A percentile compares a stretch with the other conserved stretches of the same genome.
phyloP scores from a whole-genome alignment of 371 early-diverging fungal genomes.

The Lichtheimia hyalospora region DNA sequence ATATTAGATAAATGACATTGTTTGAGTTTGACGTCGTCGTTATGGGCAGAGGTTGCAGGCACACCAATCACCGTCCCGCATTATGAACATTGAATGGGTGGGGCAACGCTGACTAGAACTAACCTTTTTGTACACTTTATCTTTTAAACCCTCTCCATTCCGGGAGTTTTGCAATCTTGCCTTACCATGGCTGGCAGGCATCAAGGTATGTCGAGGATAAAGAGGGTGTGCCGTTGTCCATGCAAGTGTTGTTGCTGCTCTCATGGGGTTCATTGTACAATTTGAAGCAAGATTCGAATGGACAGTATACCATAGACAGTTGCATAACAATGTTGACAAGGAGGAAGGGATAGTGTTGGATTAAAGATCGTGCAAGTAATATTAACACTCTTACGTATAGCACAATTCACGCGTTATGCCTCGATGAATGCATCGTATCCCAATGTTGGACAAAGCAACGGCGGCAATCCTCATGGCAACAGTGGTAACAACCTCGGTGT shows the following conservation, averaged over 20 bases:
- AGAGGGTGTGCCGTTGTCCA: neutral
- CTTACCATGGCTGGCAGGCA: constrained; percentile 27
- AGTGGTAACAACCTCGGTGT: constrained; percentile 33
- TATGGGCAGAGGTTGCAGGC: too few species aligned
- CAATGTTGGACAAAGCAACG: constrained; percentile 5
- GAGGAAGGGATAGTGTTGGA: neutral
- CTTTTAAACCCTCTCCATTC: neutral
- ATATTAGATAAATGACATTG: too few species aligned
- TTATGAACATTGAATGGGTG: too few species aligned
- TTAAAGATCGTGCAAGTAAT: neutral
- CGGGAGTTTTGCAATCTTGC: constrained; percentile 2
- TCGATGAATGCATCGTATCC: constrained; percentile 27
- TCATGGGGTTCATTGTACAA: neutral
- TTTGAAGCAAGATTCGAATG: neutral
- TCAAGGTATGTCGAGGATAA: constrained; percentile 16
- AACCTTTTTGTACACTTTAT: too few species aligned
- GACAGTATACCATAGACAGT: neutral
- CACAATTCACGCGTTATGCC: constrained; percentile 47
- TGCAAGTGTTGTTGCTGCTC: neutral
- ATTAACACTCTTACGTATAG: constrained; percentile 12
- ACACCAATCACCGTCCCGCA: too few species aligned
- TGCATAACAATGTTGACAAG: neutral
- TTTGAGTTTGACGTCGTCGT: too few species aligned
- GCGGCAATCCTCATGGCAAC: constrained; percentile 20
- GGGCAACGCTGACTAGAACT: too few species aligned